Percentiles rank a stretch among this genome's conserved stretches.
Conservation (phyloP, 192 early-diverging fungal species). For the Linnemannia hyalina region DNA sequence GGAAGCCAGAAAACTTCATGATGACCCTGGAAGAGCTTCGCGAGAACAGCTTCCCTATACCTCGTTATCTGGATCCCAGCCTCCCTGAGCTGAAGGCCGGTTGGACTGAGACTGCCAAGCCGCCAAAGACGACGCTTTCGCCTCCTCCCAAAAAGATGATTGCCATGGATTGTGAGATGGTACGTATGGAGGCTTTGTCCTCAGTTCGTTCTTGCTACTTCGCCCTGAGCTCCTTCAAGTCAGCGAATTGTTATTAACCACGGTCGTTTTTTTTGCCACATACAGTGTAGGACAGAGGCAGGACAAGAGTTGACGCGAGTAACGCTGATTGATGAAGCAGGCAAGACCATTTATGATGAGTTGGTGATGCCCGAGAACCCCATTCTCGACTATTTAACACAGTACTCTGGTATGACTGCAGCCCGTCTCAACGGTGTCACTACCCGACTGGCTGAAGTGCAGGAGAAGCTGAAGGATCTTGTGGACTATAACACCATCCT, state of each 20-base stretch:
- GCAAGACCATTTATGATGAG: conserved; percentile 61
- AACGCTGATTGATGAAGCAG: conserved; percentile 60
- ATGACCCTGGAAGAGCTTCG: conserved; percentile 57
- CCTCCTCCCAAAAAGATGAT: conserved; percentile 57
- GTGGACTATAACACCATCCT: conserved; percentile 63
- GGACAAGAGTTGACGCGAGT: conserved; percentile 64
- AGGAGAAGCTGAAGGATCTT: conserved; percentile 58
- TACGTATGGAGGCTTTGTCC: conserved; percentile 11
- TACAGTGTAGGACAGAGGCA: conserved; percentile 39
- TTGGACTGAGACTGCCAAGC: conserved; percentile 64
- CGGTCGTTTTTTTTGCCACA: neutral
- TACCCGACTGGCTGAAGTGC: conserved; percentile 59
- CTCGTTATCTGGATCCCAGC: conserved; percentile 46
- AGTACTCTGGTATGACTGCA: conserved; percentile 69
- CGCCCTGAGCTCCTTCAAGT: neutral
- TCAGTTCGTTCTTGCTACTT: neutral
- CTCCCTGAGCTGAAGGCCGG: conserved; percentile 34
- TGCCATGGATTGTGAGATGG: conserved; percentile 77
- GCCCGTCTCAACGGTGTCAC: conserved; percentile 56
- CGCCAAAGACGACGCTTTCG: conserved; percentile 26
- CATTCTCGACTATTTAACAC: conserved; percentile 67
- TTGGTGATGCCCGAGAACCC: conserved; percentile 66
- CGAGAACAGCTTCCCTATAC: conserved; percentile 61
- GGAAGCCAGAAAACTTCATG: conserved; percentile 58
- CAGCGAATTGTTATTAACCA: neutral